Evolutionary conservation across 768 basidiomycete genomes (phyloP).

Genomic region (Lactarius akahatsu): DNA sequence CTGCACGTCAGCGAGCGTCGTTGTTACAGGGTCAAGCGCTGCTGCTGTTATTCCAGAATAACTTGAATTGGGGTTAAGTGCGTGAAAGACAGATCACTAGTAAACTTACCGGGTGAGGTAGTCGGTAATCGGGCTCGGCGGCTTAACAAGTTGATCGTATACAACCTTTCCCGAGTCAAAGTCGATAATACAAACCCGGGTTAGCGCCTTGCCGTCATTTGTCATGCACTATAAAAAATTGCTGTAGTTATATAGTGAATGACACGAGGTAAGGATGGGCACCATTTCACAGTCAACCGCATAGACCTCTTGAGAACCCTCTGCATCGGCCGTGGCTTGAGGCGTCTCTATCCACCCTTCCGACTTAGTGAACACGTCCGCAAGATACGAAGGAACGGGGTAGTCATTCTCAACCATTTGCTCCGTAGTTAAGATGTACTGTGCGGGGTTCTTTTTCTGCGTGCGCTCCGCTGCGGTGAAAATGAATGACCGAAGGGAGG

Average conservation of each 20-base stretch:
- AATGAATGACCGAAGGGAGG: neutral
- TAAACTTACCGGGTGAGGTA: conserved; percentile 80
- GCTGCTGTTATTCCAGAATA: conserved; percentile 93
- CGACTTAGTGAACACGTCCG: conserved; percentile 63
- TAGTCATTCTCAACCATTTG: conserved; percentile 97
- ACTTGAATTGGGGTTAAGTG: conserved; percentile 40
- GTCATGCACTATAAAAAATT: conserved; percentile 71
- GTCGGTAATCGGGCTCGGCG: conserved; percentile 77
- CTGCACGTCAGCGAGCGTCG: conserved; percentile 80
- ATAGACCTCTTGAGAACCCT: conserved; percentile 51
- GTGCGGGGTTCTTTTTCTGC: conserved; percentile 61
- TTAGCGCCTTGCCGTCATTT: conserved; percentile 85
- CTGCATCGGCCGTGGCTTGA: conserved; percentile 38
- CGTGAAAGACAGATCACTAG: neutral
- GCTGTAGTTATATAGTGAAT: neutral
- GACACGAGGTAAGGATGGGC: conserved; percentile 29
- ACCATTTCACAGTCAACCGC: conserved; percentile 99
- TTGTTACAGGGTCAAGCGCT: conserved; percentile 64
- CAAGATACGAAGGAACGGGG: conserved; percentile 81
- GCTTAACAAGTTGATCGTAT: conserved; percentile 90
- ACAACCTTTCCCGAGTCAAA: conserved; percentile 66
- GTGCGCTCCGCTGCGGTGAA: conserved; percentile 50
- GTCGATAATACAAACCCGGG: conserved; percentile 83
- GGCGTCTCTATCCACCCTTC: conserved; percentile 85
- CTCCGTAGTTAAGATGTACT: conserved; percentile 72